Evolutionary conservation across 1,139 yeast species (phyloP), one percentile per base, ranked within the genome.

Genomic region (Suhomyces yuchorum): DNA sequence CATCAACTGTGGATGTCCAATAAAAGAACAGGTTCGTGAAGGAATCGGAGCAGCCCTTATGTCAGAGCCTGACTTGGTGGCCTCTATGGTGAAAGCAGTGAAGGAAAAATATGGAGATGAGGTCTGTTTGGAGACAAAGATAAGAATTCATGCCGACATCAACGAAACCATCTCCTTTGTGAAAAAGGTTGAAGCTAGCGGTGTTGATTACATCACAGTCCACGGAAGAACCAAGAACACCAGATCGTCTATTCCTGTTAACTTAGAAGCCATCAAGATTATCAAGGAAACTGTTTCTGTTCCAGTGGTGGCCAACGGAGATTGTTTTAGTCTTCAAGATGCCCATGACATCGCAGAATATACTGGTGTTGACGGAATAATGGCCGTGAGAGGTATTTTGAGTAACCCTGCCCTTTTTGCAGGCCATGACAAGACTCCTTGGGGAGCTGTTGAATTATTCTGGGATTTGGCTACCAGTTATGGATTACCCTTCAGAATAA

Each of bases 1-100:
- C 0, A 75, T 93, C 48, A 95, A 93, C 71, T 93, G 99, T 68
- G 99, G 99, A 0, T 93, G 99, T 68, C 99, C 99, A 1, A 91
- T 93, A 44, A 87, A 85, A 54, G 98, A 93, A 56, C 99, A 93
- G 65, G 89, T 89, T 5, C 78, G 96, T 41, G 97, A 91, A 64
- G 99, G 99, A 15, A 91, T 93, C 22, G 99, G 99, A 4, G 97
- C 98, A 1, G 97, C 97, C 0, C 74, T 93, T 47, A 92, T 93
- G 91, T 73, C 84, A 24, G 84, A 88, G 53, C 90, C 95, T 0
- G 90, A 89, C 34, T 70, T 85, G 43, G 96, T 95, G 4, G 80
- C 93, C 0, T 77, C 79, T 2, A 87, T 93, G 96, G 96, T 93
- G 2, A 71, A 74, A 43, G 89, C 90, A 0, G 96, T 91, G 26